phyloP scores from a whole-genome alignment of 257 asterid genomes.

The Jacaranda copaia region DNA sequence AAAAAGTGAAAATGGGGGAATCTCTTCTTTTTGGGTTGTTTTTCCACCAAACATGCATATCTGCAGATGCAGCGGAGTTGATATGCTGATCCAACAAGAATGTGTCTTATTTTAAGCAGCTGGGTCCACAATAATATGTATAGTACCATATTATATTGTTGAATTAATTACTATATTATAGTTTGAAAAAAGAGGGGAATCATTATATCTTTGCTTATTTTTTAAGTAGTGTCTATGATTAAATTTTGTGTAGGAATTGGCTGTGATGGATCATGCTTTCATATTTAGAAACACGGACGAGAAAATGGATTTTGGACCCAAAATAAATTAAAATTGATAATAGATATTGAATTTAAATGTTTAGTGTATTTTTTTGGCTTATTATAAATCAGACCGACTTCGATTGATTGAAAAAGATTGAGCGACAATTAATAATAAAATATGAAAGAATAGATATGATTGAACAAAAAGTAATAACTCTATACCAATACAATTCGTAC shows the following conservation, averaged over 20 bases:
- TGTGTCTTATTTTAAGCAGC: not conserved
- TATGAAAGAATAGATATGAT: too few species aligned
- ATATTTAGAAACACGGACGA: not conserved
- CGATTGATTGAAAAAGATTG: too few species aligned
- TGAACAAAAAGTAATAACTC: too few species aligned
- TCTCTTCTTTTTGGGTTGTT: conserved; percentile 26
- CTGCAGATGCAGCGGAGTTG: not conserved
- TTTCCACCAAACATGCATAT: conserved; percentile 36
- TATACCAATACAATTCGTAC: too few species aligned
- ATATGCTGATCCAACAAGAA: not conserved
- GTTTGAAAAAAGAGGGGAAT: not conserved
- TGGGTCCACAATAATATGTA: not conserved
- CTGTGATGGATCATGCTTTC: conserved; percentile 2
- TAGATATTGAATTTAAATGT: too few species aligned
- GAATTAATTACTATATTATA: too few species aligned
- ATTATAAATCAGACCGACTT: too few species aligned
- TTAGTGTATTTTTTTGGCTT: too few species aligned
- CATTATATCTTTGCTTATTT: not conserved
- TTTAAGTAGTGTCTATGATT: not conserved
- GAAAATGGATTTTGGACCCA: too few species aligned
- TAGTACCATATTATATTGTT: not conserved
- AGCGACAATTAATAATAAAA: too few species aligned
- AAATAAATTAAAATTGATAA: too few species aligned
- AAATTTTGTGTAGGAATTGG: not conserved
- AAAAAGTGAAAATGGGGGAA: conserved; percentile 12